Evolutionary conservation across 2,329 filamentous ascomycete species (phyloP).

Genomic region (Pestalotiopsis sp.): DNA sequence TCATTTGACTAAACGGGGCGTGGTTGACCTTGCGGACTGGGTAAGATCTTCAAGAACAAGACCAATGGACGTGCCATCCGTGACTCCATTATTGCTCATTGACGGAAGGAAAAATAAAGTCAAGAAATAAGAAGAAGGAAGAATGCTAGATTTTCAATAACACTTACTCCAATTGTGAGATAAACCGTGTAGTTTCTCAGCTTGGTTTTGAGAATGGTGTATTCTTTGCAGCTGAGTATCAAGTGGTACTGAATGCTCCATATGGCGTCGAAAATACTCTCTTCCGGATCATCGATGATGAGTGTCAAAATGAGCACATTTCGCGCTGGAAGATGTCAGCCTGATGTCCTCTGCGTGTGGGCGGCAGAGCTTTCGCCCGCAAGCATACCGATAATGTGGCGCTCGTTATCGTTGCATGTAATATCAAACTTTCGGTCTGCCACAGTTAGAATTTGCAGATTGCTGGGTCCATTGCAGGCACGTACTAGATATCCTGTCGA

Average conservation of each 20-base stretch:
- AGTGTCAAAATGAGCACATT: neutral
- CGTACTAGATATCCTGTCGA: neutral
- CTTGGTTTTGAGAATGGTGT: neutral
- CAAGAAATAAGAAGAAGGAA: no score
- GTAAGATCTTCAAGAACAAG: no score
- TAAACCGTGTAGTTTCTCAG: neutral
- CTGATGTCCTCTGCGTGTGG: neutral
- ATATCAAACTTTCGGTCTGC: conserved; percentile 3
- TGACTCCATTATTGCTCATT: no score
- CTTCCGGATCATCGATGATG: neutral
- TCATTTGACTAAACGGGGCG: neutral
- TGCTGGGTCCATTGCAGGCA: neutral
- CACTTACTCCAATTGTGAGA: neutral
- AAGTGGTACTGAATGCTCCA: conserved; percentile 5
- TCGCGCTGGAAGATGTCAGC: neutral
- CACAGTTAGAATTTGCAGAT: neutral
- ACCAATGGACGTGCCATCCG: no score
- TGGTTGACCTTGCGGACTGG: neutral
- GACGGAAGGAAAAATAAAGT: no score
- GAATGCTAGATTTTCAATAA: no score
- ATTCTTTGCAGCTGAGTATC: neutral
- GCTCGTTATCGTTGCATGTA: conserved; percentile 1
- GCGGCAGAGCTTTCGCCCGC: no score
- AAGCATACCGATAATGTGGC: neutral
- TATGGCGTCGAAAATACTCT: neutral